Percentiles rank a stretch among this genome's conserved stretches.
Conservation (phyloP, 2,329 filamentous ascomycete genomes). For the Pseudopyricularia javanii region DNA sequence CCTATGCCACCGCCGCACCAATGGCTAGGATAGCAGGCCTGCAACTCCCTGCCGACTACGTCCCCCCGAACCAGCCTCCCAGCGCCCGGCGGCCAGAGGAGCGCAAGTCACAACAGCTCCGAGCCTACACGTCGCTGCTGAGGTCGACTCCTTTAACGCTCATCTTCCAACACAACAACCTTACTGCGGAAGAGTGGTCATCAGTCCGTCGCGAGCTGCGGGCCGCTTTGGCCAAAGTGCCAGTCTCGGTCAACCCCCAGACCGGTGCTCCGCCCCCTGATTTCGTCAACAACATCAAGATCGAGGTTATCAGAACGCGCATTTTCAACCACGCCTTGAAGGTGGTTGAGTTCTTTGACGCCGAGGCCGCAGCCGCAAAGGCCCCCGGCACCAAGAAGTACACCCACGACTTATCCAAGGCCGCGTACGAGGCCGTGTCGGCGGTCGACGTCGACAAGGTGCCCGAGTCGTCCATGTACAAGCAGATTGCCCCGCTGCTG, state of each 20-base stretch:
- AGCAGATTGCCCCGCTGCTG: conserved; percentile 61
- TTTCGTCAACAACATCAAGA: conserved; percentile 51
- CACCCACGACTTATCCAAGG: conserved; percentile 40
- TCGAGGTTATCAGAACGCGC: conserved; percentile 78
- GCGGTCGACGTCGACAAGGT: conserved; percentile 13
- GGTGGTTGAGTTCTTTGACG: conserved; percentile 70
- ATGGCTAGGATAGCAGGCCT: background rate
- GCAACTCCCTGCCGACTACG: conserved; percentile 30
- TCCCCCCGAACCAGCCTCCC: conserved; percentile 66
- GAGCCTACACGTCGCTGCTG: conserved; percentile 78
- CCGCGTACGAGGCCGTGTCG: conserved; percentile 30
- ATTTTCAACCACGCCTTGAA: conserved; percentile 80
- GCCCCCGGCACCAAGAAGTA: conserved; percentile 28
- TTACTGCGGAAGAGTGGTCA: conserved; percentile 62
- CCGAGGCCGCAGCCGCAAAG: background rate
- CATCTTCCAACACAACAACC: conserved; percentile 63
- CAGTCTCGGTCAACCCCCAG: conserved; percentile 17
- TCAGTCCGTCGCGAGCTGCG: conserved; percentile 59
- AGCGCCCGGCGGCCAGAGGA: conserved; percentile 77
- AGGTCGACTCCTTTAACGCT: conserved; percentile 76
- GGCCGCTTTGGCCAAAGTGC: conserved; percentile 28
- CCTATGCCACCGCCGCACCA: conserved; percentile 1
- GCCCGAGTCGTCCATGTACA: conserved; percentile 29
- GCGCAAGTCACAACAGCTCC: conserved; percentile 78
- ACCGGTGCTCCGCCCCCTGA: conserved; percentile 22